phyloP scores from a whole-genome alignment of 208 protist genomes.

The Entamoeba histolytica region DNA sequence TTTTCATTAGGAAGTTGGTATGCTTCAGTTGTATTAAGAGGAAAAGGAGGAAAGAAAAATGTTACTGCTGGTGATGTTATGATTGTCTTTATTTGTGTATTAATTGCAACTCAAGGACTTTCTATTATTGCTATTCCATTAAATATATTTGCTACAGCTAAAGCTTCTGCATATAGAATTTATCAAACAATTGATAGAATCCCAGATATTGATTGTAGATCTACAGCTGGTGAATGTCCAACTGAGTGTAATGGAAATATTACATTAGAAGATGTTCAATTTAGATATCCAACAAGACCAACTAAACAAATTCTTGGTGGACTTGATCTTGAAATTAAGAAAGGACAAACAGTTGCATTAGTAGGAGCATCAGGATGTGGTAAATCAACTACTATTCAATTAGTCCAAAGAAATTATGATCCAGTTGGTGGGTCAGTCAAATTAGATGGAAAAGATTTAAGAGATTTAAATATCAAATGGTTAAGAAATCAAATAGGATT shows the following conservation, averaged over 20 bases:
- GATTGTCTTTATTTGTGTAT: not conserved
- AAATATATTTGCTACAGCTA: not conserved
- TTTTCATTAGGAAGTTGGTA: not conserved
- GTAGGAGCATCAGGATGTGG: slow-evolving; percentile 67
- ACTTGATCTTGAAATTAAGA: not conserved
- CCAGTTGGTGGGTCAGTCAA: slow-evolving; percentile 53
- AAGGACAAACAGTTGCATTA: slow-evolving; percentile 58
- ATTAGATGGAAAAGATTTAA: slow-evolving; percentile 64
- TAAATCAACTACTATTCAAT: slow-evolving; percentile 59
- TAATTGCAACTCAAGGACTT: not conserved
- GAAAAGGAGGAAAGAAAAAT: not conserved
- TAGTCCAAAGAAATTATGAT: slow-evolving; percentile 77
- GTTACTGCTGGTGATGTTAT: not conserved
- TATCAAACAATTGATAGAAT: not conserved
- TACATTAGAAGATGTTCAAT: not conserved
- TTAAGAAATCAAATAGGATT: slow-evolving; percentile 25
- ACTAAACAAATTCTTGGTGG: not conserved
- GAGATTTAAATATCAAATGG: slow-evolving; percentile 38
- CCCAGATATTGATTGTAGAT: not conserved
- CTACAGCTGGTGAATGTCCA: not conserved
- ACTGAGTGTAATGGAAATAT: too few species aligned
- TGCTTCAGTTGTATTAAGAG: not conserved
- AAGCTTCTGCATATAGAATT: not conserved
- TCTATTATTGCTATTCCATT: not conserved
- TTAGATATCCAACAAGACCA: not conserved